A percentile compares a stretch with the other conserved stretches of the same genome.
Conservation (phyloP, 2,329 filamentous ascomycete genomes). For the Aspergillus tanneri region DNA sequence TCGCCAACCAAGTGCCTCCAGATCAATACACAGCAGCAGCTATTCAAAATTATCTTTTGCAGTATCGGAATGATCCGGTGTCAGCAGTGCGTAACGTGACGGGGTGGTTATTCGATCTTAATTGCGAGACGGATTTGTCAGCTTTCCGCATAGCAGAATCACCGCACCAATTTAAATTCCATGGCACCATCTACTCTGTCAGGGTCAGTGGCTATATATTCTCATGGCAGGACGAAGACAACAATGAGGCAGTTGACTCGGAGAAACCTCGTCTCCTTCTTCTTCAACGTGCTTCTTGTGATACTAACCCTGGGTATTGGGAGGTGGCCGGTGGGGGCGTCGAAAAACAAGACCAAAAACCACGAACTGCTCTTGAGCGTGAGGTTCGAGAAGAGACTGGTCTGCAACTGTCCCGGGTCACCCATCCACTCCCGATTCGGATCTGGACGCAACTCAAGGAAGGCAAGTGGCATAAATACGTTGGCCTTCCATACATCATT, state of each 20-base stretch:
- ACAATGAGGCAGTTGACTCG: too few relatives aligned
- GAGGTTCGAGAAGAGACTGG: too few relatives aligned
- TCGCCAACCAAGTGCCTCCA: background rate
- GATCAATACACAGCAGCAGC: conserved; percentile 5
- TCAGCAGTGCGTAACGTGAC: conserved; percentile 2
- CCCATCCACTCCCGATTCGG: too few relatives aligned
- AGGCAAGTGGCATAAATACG: too few relatives aligned
- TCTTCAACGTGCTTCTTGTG: background rate
- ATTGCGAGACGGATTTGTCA: background rate
- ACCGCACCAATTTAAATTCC: background rate
- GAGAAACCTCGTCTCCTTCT: too few relatives aligned
- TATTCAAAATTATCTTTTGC: conserved; percentile 8
- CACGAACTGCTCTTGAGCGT: too few relatives aligned
- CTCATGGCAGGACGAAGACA: too few relatives aligned
- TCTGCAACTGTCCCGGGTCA: too few relatives aligned
- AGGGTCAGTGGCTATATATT: background rate
- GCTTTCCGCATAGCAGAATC: background rate
- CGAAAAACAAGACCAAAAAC: too few relatives aligned
- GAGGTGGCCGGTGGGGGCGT: background rate
- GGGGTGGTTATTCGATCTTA: background rate
- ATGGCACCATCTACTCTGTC: background rate
- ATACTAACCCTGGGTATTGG: background rate
- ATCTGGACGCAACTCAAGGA: too few relatives aligned
- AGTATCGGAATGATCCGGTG: conserved; percentile 3
- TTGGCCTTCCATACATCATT: too few relatives aligned